A percentile compares a stretch with the other conserved stretches of the same genome.
phyloP scores from a whole-genome alignment of 345 rosid species.

The Pugionium dolabratum region DNA sequence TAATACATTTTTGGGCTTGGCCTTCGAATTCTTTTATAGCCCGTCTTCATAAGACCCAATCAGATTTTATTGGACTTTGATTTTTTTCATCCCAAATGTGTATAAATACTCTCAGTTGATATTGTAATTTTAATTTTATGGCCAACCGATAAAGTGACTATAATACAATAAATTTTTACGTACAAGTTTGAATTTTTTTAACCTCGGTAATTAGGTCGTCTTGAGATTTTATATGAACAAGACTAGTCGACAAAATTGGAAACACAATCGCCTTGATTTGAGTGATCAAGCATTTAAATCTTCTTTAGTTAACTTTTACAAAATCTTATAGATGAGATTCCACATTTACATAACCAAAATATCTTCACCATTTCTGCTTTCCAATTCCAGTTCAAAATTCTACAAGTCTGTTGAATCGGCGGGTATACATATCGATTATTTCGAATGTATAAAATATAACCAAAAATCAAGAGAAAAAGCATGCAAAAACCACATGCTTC shows the following conservation, averaged over 20 bases:
- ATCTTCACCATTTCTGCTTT: conserved; percentile 16
- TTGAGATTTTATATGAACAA: neutral
- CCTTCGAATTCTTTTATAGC: too few relatives aligned
- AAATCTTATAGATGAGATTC: neutral
- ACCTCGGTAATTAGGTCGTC: neutral
- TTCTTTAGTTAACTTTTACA: neutral
- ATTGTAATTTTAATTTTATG: too few relatives aligned
- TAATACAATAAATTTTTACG: too few relatives aligned
- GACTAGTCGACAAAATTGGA: conserved; percentile 14
- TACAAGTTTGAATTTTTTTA: too few relatives aligned
- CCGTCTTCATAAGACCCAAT: too few relatives aligned
- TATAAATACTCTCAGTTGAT: too few relatives aligned
- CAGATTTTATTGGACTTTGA: too few relatives aligned
- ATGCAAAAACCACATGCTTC: conserved; percentile 14
- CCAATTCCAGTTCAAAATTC: neutral
- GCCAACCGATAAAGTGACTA: too few relatives aligned
- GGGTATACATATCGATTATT: neutral
- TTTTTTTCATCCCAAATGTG: too few relatives aligned
- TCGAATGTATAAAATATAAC: conserved; percentile 9
- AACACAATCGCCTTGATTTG: conserved; percentile 32
- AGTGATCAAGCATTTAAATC: conserved; percentile 27
- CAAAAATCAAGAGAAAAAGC: neutral
- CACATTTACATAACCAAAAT: conserved; percentile 18
- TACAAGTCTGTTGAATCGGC: too few relatives aligned
- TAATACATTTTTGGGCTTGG: too few relatives aligned